A percentile compares a stretch with the other conserved stretches of the same genome.
Conservation (phyloP, 192 early-diverging fungal genomes). For the Phlyctochytrium bullatum region DNA sequence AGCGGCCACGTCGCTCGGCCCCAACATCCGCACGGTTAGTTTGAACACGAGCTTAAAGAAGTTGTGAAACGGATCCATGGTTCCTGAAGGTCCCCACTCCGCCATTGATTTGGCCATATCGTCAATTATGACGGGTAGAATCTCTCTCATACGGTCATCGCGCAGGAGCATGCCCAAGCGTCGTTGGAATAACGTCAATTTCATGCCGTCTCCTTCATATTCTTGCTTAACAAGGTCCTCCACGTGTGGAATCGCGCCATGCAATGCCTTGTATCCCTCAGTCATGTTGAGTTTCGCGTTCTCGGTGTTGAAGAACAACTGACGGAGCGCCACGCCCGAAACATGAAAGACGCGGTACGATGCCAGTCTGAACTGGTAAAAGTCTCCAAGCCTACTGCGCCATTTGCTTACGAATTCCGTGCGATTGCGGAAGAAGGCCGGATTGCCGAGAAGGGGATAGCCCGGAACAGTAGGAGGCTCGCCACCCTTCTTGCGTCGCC, state of each 20-base stretch:
- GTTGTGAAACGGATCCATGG: slow-evolving; percentile 1
- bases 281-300: not conserved
- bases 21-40: slow-evolving; percentile 1
- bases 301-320: slow-evolving; percentile 1
- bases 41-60: slow-evolving; percentile 7
- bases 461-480: not conserved
- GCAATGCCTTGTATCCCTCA: not conserved
- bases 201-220: not conserved
- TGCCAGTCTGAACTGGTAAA: not conserved
- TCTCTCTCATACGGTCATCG: not conserved
- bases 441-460: not conserved
- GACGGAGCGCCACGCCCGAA: not conserved
- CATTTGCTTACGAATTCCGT: not conserved
- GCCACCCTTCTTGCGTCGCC: slow-evolving; percentile 22
- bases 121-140: not conserved
- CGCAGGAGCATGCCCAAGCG: not conserved
- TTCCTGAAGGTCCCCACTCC: not conserved
- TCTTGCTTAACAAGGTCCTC: slow-evolving; percentile 1
- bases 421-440: slow-evolving; percentile 1
- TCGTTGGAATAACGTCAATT: not conserved
- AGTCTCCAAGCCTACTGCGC: not conserved
- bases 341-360: not conserved
- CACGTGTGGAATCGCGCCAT: not conserved
- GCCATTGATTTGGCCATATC: not conserved
- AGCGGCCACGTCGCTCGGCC: not conserved